Evolutionary conservation across 306 rosid species (phyloP).

Genomic region (Vigna mungo): DNA sequence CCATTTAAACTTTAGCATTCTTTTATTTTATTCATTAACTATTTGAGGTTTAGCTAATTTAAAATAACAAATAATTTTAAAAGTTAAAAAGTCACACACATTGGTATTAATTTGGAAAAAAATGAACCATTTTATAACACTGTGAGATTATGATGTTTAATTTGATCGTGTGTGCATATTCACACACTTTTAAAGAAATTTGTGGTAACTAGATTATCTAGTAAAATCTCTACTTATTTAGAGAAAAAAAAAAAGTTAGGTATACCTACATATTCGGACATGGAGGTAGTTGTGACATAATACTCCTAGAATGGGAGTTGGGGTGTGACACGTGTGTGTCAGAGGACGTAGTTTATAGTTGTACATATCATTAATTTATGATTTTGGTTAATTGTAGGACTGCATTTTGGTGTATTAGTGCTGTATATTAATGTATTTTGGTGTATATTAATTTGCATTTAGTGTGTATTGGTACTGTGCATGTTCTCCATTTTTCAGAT

Average conservation of each 20-base stretch:
- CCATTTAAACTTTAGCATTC: too few species aligned
- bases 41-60: too few species aligned
- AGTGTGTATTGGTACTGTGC: background rate
- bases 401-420: background rate
- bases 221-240: background rate
- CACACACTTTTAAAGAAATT: too few species aligned
- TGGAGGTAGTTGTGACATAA: background rate
- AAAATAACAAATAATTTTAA: too few species aligned
- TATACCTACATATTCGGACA: background rate
- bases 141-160: too few species aligned
- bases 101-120: too few species aligned
- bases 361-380: background rate
- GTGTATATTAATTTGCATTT: slow-evolving; percentile 21
- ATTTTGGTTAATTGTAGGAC: slow-evolving; percentile 6
- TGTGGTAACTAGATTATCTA: too few species aligned
- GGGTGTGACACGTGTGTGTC: background rate
- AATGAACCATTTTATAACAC: too few species aligned
- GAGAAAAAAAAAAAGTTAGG: background rate
- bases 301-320: background rate
- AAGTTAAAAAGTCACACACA: too few species aligned
- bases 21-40: too few species aligned
- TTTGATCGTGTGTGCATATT: too few species aligned
- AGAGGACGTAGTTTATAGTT: background rate
- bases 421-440: slow-evolving; percentile 4
- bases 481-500: background rate